Evolutionary conservation across 768 basidiomycete genomes (phyloP).

Genomic region (Gyrodon lividus): DNA sequence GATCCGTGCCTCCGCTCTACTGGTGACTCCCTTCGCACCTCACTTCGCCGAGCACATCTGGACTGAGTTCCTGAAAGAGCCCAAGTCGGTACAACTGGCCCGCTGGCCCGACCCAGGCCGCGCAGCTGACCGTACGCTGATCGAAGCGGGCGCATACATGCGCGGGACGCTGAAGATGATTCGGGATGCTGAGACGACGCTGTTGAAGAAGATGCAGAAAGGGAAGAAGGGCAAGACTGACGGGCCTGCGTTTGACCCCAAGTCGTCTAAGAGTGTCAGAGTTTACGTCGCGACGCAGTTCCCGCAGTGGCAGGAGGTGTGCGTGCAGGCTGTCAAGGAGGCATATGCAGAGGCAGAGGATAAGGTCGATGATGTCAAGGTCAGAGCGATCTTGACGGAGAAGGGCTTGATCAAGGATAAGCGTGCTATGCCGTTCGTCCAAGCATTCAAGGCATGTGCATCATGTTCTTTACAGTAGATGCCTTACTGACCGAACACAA

Average conservation of each 20-base stretch:
- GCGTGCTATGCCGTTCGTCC: slow-evolving; percentile 91
- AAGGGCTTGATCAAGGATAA: slow-evolving; percentile 93
- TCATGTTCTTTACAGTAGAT: not conserved
- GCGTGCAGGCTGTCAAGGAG: slow-evolving; percentile 73
- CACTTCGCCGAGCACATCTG: slow-evolving; percentile 95
- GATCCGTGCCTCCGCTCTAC: slow-evolving; percentile 77
- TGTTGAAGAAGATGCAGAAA: slow-evolving; percentile 81
- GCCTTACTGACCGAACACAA: slow-evolving; percentile 1
- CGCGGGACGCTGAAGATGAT: slow-evolving; percentile 87
- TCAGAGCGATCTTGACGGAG: slow-evolving; percentile 63
- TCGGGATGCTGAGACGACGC: slow-evolving; percentile 78
- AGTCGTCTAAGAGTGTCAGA: slow-evolving; percentile 78
- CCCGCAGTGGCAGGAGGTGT: slow-evolving; percentile 91
- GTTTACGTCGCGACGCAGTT: slow-evolving; percentile 90
- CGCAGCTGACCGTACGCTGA: slow-evolving; percentile 58
- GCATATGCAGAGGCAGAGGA: slow-evolving; percentile 56
- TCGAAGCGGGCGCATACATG: slow-evolving; percentile 84
- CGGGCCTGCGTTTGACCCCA: slow-evolving; percentile 71
- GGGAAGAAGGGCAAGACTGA: slow-evolving; percentile 57
- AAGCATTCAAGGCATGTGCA: slow-evolving; percentile 78
- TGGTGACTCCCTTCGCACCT: slow-evolving; percentile 85
- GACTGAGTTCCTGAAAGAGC: slow-evolving; percentile 67
- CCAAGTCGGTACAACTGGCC: slow-evolving; percentile 78
- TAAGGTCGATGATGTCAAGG: slow-evolving; percentile 79
- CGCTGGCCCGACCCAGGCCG: slow-evolving; percentile 72